Conservation (phyloP, 805 yeast genomes). For the Pichia occidentalis region DNA sequence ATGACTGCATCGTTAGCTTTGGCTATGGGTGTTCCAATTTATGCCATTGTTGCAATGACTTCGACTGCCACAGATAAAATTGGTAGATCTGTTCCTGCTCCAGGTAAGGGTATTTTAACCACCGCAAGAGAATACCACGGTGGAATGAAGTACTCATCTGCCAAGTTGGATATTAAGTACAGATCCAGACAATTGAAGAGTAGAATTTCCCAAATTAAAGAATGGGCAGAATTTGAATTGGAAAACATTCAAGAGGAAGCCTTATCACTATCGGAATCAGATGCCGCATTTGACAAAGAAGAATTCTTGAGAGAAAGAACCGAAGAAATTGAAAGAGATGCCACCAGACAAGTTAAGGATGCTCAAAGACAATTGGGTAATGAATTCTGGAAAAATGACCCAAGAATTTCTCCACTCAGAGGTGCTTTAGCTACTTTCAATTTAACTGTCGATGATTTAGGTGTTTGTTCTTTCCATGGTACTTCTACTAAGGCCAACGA, state of each 20-base stretch:
- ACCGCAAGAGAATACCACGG: slow-evolving; percentile 94
- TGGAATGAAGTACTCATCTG: slow-evolving; percentile 67
- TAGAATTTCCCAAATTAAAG: slow-evolving; percentile 69
- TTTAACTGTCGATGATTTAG: slow-evolving; percentile 89
- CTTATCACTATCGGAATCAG: slow-evolving; percentile 39
- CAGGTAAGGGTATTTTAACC: slow-evolving; percentile 98
- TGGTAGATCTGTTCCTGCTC: slow-evolving; percentile 99
- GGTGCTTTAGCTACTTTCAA: slow-evolving; percentile 95
- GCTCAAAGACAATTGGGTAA: slow-evolving; percentile 95
- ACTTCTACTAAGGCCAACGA: slow-evolving; percentile 98
- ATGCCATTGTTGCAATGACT: slow-evolving; percentile 89
- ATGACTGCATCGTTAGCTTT: slow-evolving; percentile 94
- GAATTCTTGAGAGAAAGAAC: slow-evolving; percentile 71
- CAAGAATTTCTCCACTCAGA: slow-evolving; percentile 93
- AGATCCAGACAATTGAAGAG: slow-evolving; percentile 83
- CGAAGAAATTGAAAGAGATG: slow-evolving; percentile 81
- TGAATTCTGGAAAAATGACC: slow-evolving; percentile 83
- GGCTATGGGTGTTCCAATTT: slow-evolving; percentile 98
- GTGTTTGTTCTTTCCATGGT: slow-evolving; percentile 98
- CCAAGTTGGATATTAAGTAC: slow-evolving; percentile 83
- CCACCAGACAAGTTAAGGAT: slow-evolving; percentile 73
- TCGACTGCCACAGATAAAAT: slow-evolving; percentile 98
- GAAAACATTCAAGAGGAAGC: slow-evolving; percentile 67
- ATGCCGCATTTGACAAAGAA: slow-evolving; percentile 45
- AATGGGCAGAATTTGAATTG: slow-evolving; percentile 82